phyloP scores from a whole-genome alignment of 1,284 basidiomycete species.

The Moniliella sp. region DNA sequence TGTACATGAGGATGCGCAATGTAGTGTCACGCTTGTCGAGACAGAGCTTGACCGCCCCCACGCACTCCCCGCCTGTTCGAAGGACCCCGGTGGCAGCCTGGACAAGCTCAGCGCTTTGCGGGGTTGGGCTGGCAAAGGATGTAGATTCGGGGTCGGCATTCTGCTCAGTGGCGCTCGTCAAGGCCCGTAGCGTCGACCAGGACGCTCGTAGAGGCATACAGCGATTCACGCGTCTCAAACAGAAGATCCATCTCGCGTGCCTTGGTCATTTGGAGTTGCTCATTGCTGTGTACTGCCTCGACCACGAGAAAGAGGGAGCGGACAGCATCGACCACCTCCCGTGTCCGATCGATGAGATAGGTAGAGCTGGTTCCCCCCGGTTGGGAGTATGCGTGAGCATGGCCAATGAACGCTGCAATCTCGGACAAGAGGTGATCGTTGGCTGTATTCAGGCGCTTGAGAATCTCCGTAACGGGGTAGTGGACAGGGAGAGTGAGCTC shows the following conservation, averaged over 20 bases:
- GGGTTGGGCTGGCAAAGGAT: slow-evolving; percentile 36
- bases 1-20: slow-evolving; percentile 8
- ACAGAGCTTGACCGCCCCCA: slow-evolving; percentile 18
- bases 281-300: slow-evolving; percentile 41
- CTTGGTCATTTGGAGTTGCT: slow-evolving; percentile 7
- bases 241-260: slow-evolving; percentile 16
- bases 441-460: slow-evolving; percentile 39
- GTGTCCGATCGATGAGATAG: slow-evolving; percentile 74
- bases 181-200: slow-evolving; percentile 61
- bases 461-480: slow-evolving; percentile 43
- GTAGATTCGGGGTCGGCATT: too few species aligned
- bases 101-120: slow-evolving; percentile 46
- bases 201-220: slow-evolving; percentile 65
- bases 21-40: slow-evolving; percentile 9
- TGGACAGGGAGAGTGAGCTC: slow-evolving; percentile 47
- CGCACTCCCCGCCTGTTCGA: slow-evolving; percentile 37
- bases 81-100: slow-evolving; percentile 64
- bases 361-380: slow-evolving; percentile 62
- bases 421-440: slow-evolving; percentile 55
- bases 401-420: slow-evolving; percentile 87
- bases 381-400: slow-evolving; percentile 74
- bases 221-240: slow-evolving; percentile 48
- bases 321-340: slow-evolving; percentile 76
- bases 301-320: slow-evolving; percentile 76
- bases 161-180: slow-evolving; percentile 35